A percentile compares a stretch with the other conserved stretches of the same genome.
Conservation (phyloP, 108 stramenopile genomes). For the Discostella stelligeroides region DNA sequence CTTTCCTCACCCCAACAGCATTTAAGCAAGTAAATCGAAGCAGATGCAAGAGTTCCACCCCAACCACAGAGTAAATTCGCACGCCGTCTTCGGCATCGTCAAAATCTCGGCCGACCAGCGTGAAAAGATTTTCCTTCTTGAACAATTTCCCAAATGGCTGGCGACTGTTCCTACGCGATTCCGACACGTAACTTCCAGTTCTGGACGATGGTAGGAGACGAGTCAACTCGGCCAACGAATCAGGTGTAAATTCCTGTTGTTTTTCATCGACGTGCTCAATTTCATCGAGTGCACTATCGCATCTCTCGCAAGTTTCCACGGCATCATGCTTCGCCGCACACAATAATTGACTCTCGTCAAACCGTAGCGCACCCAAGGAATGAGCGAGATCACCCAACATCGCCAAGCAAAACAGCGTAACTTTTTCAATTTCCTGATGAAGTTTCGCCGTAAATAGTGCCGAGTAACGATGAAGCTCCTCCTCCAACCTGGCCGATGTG, state of each 20-base stretch:
- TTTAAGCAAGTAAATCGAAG: constrained; percentile 82
- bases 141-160: constrained; percentile 33
- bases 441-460: constrained; percentile 71
- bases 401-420: constrained; percentile 68
- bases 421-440: constrained; percentile 83
- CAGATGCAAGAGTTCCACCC: constrained; percentile 84
- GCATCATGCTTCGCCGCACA: constrained; percentile 8
- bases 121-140: constrained; percentile 20
- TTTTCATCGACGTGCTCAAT: too few relatives aligned
- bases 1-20: constrained; percentile 48
- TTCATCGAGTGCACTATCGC: not conserved
- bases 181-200: constrained; percentile 16
- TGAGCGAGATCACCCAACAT: constrained; percentile 80
- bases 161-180: constrained; percentile 5
- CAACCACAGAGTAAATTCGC: constrained; percentile 70
- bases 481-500: constrained; percentile 12
- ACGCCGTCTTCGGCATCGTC: constrained; percentile 59
- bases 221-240: not conserved
- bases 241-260: not conserved
- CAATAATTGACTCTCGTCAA: constrained; percentile 15
- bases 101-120: constrained; percentile 29
- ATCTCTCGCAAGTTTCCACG: constrained; percentile 32
- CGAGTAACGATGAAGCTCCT: constrained; percentile 36
- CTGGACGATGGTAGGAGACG: constrained; percentile 28
- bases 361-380: constrained; percentile 78